phyloP scores from a whole-genome alignment of 2,329 filamentous ascomycete species.

The Dactylella cylindrospora region DNA sequence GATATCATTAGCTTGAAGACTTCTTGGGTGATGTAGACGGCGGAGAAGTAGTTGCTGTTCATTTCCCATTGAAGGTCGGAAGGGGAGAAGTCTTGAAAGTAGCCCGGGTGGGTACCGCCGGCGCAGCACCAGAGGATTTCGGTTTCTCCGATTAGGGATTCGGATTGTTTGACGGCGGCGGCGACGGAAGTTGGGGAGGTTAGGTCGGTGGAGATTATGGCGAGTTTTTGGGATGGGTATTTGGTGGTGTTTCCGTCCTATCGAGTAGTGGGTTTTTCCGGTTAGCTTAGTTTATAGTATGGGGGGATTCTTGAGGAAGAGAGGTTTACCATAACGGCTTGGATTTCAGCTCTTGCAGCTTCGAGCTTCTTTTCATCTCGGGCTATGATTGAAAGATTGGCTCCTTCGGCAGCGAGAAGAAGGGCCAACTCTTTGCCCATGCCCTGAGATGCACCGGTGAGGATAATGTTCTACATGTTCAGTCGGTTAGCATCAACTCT shows the following conservation, averaged over 20 bases:
- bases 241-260: constrained; percentile 58
- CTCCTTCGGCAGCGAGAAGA: constrained; percentile 77
- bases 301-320: constrained; percentile 3
- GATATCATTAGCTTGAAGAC: constrained; percentile 51
- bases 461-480: constrained; percentile 69
- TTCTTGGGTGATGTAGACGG: constrained; percentile 53
- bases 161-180: constrained; percentile 13
- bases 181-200: constrained; percentile 65
- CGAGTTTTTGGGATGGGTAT: constrained; percentile 73
- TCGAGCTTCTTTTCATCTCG: constrained; percentile 75
- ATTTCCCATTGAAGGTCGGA: constrained; percentile 52
- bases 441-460: constrained; percentile 91
- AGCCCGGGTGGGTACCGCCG: constrained; percentile 52
- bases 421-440: constrained; percentile 78
- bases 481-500: constrained; percentile 37
- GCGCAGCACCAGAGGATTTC: constrained; percentile 86
- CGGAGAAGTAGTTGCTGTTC: constrained; percentile 54
- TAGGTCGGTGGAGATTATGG: constrained; percentile 80
- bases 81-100: constrained; percentile 52
- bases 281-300: not conserved
- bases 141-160: constrained; percentile 56
- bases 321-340: constrained; percentile 55
- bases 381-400: constrained; percentile 81
- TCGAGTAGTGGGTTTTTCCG: not conserved
- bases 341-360: constrained; percentile 66